Evolutionary conservation across 805 yeast genomes (phyloP).

Genomic region (Lachancea cidri): DNA sequence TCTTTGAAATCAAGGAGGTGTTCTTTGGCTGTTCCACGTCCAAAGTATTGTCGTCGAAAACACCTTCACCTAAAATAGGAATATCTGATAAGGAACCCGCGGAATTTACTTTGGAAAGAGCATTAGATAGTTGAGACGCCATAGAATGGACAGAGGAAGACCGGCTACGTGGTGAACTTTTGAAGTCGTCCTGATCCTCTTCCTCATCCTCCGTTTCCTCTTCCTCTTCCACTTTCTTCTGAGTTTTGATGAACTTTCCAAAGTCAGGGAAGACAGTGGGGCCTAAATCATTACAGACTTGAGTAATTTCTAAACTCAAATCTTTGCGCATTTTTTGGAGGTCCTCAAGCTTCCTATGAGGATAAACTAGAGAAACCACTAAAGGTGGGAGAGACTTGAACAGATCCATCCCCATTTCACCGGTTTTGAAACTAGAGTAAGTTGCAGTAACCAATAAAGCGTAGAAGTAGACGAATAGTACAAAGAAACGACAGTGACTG

Average conservation of each 20-base stretch:
- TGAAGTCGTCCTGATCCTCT: too few species aligned
- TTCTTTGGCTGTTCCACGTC: conserved; percentile 17
- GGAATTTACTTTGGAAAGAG: conserved; percentile 57
- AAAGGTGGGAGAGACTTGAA: conserved; percentile 78
- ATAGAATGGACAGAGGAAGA: conserved; percentile 24
- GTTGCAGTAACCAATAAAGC: conserved; percentile 66
- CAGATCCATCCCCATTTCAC: conserved; percentile 87
- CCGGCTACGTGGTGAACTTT: conserved; percentile 18
- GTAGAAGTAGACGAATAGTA: conserved; percentile 42
- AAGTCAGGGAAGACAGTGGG: conserved; percentile 87
- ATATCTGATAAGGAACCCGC: conserved; percentile 57
- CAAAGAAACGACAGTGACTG: conserved; percentile 16
- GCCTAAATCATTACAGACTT: conserved; percentile 74
- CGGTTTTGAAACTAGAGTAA: conserved; percentile 79
- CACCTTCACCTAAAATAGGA: conserved; percentile 46
- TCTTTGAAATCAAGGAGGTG: conserved; percentile 14
- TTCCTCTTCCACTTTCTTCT: conserved; percentile 4
- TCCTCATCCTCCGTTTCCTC: conserved; percentile 6
- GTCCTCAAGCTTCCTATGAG: conserved; percentile 40
- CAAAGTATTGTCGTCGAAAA: conserved; percentile 13
- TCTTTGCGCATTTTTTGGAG: conserved; percentile 55
- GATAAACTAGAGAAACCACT: conserved; percentile 37
- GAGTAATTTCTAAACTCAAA: conserved; percentile 69
- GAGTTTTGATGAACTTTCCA: conserved; percentile 34
- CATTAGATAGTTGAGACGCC: conserved; percentile 46